Conservation (phyloP, 225 moss, liverwort and hornwort genomes). For the Pseudisothecium myosuroides region DNA sequence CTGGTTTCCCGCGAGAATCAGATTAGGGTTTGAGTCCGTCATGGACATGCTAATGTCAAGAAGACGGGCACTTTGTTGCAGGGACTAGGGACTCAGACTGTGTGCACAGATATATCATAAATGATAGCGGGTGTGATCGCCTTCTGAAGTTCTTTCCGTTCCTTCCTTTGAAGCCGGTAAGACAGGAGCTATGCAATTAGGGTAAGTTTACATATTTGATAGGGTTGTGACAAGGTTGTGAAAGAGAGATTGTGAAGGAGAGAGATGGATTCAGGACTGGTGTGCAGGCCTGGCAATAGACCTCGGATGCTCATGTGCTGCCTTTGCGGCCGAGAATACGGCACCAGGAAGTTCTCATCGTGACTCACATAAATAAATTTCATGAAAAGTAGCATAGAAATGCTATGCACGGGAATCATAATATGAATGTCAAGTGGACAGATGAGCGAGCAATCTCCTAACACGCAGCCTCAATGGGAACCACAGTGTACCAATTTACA, state of each 20-base stretch:
- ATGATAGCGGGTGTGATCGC: neutral
- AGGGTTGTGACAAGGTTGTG: neutral
- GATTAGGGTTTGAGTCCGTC: no score
- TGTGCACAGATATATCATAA: neutral
- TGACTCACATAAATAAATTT: neutral
- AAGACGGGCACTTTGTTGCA: neutral
- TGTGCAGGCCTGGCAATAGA: neutral
- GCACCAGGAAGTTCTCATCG: neutral
- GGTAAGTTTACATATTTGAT: neutral
- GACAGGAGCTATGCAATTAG: neutral
- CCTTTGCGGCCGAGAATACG: neutral
- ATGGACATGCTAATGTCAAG: neutral
- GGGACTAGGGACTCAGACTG: neutral
- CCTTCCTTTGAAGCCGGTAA: neutral
- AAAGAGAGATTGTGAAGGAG: neutral
- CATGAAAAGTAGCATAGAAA: neutral
- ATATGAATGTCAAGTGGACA: neutral
- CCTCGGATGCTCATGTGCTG: neutral
- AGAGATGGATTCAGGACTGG: neutral
- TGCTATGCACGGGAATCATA: neutral
- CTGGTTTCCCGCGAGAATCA: no score
- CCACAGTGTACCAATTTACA: neutral
- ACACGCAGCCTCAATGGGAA: neutral
- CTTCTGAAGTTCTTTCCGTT: neutral
- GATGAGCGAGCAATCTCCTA: neutral